phyloP scores from a whole-genome alignment of 352 stramenopile species.

The Elongisporangium prolatum region DNA sequence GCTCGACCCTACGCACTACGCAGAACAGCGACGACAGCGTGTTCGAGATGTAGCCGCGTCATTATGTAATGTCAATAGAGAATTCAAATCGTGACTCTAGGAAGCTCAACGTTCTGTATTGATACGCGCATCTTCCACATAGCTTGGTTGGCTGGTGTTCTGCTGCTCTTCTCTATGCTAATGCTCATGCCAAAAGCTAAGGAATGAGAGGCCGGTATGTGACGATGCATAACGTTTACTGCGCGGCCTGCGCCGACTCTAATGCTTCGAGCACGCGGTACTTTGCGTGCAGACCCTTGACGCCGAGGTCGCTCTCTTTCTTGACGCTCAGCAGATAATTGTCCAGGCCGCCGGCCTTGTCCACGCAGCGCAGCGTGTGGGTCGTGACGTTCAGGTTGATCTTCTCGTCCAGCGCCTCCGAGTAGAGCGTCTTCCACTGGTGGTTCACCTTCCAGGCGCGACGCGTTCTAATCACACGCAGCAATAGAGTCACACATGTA shows the following conservation, averaged over 20 bases:
- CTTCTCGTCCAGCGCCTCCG: conserved; percentile 91
- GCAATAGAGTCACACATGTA: not conserved
- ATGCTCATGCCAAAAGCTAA: not conserved
- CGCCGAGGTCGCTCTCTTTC: conserved; percentile 68
- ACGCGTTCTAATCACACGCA: conserved; percentile 45
- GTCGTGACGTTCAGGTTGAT: conserved; percentile 92
- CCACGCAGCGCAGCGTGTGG: conserved; percentile 89
- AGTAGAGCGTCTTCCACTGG: conserved; percentile 85
- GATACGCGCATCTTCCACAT: not conserved
- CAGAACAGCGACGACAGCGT: conserved; percentile 24
- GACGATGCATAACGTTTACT: conserved; percentile 2
- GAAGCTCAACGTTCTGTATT: not conserved
- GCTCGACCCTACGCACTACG: conserved; percentile 1
- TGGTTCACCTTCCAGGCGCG: conserved; percentile 94
- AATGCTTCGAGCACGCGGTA: conserved; percentile 56
- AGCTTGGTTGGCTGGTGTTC: not conserved
- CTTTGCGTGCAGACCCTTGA: conserved; percentile 58
- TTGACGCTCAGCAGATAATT: conserved; percentile 92
- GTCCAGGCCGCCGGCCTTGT: conserved; percentile 92
- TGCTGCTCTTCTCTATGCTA: not conserved
- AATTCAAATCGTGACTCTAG: not conserved
- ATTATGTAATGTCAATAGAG: not conserved
- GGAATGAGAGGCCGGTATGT: not conserved
- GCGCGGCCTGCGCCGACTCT: conserved; percentile 13
- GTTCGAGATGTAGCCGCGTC: conserved; percentile 24